phyloP scores from a whole-genome alignment of 2,329 filamentous ascomycete genomes.

The Teratosphaeria nubilosa region DNA sequence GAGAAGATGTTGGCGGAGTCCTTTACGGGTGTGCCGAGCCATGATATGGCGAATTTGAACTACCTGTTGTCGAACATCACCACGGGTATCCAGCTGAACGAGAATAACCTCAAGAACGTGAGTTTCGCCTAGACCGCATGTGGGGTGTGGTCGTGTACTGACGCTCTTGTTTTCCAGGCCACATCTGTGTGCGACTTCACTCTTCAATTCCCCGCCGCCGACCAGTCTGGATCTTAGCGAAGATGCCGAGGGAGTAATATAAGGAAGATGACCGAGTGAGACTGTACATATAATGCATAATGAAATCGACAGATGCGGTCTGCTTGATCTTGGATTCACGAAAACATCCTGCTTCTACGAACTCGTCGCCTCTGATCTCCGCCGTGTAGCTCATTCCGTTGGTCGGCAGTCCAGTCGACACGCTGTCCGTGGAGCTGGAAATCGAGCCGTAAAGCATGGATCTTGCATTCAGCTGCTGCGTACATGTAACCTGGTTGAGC shows the following conservation, averaged over 20 bases:
- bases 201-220: constrained; percentile 10
- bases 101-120: constrained; percentile 11
- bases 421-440: no score
- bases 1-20: constrained; percentile 7
- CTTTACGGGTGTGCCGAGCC: constrained; percentile 7
- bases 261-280: not conserved
- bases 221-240: constrained; percentile 1
- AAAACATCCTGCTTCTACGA: not conserved
- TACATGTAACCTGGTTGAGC: no score
- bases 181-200: constrained; percentile 12
- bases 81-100: constrained; percentile 13
- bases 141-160: not conserved
- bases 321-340: not conserved
- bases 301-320: not conserved
- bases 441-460: no score
- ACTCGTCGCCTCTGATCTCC: not conserved
- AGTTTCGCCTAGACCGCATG: not conserved
- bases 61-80: constrained; percentile 11
- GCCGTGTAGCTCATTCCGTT: no score
- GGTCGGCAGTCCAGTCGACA: no score
- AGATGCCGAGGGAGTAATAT: not conserved
- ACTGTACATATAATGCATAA: not conserved
- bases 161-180: not conserved
- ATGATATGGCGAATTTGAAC: constrained; percentile 8
- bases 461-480: no score